Percentiles rank a stretch among this genome's conserved stretches.
phyloP scores from a whole-genome alignment of 768 basidiomycete genomes.

The Calvatia gigantea region DNA sequence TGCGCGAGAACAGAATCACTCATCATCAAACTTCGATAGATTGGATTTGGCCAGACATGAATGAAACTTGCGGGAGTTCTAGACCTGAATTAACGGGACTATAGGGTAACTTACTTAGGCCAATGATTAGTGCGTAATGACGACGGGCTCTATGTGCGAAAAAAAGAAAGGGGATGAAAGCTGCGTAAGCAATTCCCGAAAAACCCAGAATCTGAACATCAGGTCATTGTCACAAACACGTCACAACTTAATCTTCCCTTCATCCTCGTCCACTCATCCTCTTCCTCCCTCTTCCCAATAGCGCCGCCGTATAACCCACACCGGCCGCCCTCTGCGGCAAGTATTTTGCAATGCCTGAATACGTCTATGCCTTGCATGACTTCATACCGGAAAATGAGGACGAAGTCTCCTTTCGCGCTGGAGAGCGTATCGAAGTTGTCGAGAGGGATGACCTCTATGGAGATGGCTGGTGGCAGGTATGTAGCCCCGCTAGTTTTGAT shows the following conservation, averaged over 20 bases:
- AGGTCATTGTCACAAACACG: background rate
- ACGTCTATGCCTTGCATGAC: slow-evolving; percentile 85
- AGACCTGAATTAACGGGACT: too few species aligned
- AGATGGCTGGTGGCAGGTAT: slow-evolving; percentile 91
- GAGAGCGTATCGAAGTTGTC: slow-evolving; percentile 84
- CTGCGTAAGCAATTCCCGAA: background rate
- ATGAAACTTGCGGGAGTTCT: too few species aligned
- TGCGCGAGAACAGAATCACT: background rate
- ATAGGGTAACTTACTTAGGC: too few species aligned
- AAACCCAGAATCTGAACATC: too few species aligned
- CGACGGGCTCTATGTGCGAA: too few species aligned
- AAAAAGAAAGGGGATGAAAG: slow-evolving; percentile 3
- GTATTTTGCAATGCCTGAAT: slow-evolving; percentile 58
- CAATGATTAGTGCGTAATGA: too few species aligned
- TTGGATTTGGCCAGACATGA: too few species aligned
- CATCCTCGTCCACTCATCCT: background rate
- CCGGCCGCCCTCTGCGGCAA: background rate
- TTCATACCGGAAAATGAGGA: slow-evolving; percentile 93
- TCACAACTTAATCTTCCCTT: background rate
- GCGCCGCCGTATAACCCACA: background rate
- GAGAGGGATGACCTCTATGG: slow-evolving; percentile 92
- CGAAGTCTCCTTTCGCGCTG: slow-evolving; percentile 81
- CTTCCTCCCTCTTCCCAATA: background rate
- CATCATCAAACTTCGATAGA: too few species aligned
- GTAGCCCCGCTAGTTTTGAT: slow-evolving; percentile 18